A percentile compares a stretch with the other conserved stretches of the same genome.
Evolutionary conservation across 352 stramenopile species (phyloP).

Genomic region (Pythium sukuiense): DNA sequence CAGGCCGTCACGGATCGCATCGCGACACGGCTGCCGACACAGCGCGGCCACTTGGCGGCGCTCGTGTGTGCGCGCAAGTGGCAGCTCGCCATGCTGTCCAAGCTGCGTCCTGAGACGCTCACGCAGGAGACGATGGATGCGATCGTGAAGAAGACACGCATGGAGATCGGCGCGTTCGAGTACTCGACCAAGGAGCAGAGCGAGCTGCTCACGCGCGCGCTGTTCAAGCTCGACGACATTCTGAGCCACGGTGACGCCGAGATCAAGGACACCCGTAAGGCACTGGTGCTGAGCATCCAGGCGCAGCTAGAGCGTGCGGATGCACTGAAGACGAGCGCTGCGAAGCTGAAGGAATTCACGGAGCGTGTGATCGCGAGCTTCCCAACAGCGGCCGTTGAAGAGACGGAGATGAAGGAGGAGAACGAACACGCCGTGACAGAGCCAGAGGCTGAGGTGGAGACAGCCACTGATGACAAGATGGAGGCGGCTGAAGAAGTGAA

Average conservation of each 20-base stretch:
- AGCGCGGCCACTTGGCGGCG: constrained; percentile 35
- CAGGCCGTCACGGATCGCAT: constrained; percentile 45
- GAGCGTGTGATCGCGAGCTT: constrained; percentile 31
- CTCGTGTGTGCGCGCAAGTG: constrained; percentile 46
- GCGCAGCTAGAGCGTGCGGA: constrained; percentile 44
- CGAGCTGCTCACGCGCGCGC: constrained; percentile 55
- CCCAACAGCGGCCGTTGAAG: constrained; percentile 9
- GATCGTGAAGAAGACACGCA: constrained; percentile 40
- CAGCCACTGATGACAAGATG: background rate
- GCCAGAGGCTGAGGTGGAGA: background rate
- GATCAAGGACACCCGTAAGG: constrained; percentile 56
- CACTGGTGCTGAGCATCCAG: constrained; percentile 52
- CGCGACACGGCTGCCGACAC: constrained; percentile 33
- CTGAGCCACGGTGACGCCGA: constrained; percentile 53
- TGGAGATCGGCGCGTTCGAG: constrained; percentile 59
- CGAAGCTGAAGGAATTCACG: constrained; percentile 46
- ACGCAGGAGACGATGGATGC: constrained; percentile 17
- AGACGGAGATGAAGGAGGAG: constrained; percentile 18
- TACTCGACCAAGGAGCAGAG: constrained; percentile 59
- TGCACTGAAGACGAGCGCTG: constrained; percentile 40
- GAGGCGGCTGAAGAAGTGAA: constrained; percentile 12
- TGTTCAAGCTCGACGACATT: constrained; percentile 63
- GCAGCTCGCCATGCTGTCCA: constrained; percentile 33
- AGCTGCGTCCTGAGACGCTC: background rate
- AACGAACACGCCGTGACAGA: constrained; percentile 21